Evolutionary conservation across 2,329 filamentous ascomycete species (phyloP), one percentile per base, ranked within the genome.

Genomic region (Exophiala sideris): DNA sequence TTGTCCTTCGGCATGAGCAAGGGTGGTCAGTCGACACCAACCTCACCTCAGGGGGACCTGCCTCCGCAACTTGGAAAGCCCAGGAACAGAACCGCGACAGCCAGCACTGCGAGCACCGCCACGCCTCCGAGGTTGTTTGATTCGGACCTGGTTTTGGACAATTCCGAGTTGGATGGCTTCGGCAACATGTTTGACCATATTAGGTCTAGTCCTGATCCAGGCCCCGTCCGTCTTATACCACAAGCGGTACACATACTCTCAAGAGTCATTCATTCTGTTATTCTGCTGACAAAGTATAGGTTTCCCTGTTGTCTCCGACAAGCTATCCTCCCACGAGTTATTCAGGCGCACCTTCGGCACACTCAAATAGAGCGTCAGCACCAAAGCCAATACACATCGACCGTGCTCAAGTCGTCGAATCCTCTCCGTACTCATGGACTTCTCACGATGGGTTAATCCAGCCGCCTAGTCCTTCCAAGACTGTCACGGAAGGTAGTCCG

Each of bases 121-220:
- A 77, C 74, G 2, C 76, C 79, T 4, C 79, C 79, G 7, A 78
- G 76, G 58, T 66, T 82, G 12, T 64, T 71, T 10, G 77, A 80
- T 48, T 68, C 70, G 1, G 69, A 74, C 45, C 64, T 77, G 20
- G 67, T 70, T 38, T 63, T 77, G 29, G 71, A 68, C 12, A 64
- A 66, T 36, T 66, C 68, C n/a, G 72, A 72, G 44, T 56, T 66
- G 12, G 69, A 73, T 58, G 71, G 71, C 38, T 80, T 81, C 56
- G 75, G 73, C 7, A 75, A 76, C 61, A 77, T 82, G 72, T 81
- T 82, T 65, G 74, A 75, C 38, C 67, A 68, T 52, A 65, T 78
- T 49, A 74, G 70, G 24, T 71, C 68, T 58, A 68, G 62, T 39
- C 62, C 59, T 45, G 54, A 54, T 48, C 35, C 54, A 18, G 42